phyloP scores from a whole-genome alignment of 495 filamentous ascomycete genomes.

The Extremus antarcticus region DNA sequence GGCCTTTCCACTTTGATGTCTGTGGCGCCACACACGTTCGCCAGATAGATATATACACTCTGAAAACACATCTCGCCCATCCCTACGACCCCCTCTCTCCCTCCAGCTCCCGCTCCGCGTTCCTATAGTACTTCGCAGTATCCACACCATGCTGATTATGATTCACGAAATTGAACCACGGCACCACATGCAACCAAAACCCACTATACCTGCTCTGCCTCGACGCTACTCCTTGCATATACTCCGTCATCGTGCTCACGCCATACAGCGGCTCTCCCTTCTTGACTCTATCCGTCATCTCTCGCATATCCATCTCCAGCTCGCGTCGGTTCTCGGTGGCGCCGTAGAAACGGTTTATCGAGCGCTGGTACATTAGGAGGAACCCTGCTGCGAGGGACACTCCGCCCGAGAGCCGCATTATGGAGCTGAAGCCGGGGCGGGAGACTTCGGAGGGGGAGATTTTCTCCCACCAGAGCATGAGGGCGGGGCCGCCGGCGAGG shows the following conservation, averaged over 20 bases:
- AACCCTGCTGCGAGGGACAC: conserved; percentile 67
- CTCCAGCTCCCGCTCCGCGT: conserved; percentile 90
- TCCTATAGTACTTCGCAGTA: conserved; percentile 94
- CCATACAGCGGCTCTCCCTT: conserved; percentile 86
- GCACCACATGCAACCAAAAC: conserved; percentile 69
- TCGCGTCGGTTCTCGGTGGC: conserved; percentile 84
- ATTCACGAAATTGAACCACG: conserved; percentile 97
- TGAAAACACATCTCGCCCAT: neutral
- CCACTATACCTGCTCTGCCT: conserved; percentile 86
- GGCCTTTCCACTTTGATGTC: too few species aligned
- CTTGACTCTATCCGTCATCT: conserved; percentile 96
- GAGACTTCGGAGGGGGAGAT: conserved; percentile 71
- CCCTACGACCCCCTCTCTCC: conserved; percentile 40
- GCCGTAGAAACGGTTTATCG: conserved; percentile 76
- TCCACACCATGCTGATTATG: conserved; percentile 90
- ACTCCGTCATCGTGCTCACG: conserved; percentile 57
- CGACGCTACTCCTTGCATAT: conserved; percentile 88
- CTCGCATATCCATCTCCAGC: conserved; percentile 88
- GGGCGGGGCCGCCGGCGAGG: conserved; percentile 55
- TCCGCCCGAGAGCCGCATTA: conserved; percentile 66
- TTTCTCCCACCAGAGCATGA: conserved; percentile 69
- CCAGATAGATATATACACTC: neutral
- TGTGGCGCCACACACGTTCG: too few species aligned
- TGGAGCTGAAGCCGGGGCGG: conserved; percentile 64
- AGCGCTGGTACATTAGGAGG: conserved; percentile 66